Percentiles rank a stretch among this genome's conserved stretches.
phyloP scores from a whole-genome alignment of 495 filamentous ascomycete species.

The Neurospora sp. region DNA sequence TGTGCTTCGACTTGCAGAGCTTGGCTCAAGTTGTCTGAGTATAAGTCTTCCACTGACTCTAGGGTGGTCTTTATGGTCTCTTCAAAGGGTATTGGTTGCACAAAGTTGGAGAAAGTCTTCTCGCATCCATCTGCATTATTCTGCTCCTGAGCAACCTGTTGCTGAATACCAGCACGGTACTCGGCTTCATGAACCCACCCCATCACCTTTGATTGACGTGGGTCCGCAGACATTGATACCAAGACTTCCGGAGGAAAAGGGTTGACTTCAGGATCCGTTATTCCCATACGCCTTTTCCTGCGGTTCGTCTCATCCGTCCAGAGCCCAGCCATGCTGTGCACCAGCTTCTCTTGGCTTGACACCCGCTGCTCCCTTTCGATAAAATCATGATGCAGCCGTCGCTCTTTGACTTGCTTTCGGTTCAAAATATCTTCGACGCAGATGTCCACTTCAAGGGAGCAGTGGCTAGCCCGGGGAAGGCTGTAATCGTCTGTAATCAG shows the following conservation, averaged over 20 bases:
- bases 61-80: constrained; percentile 58
- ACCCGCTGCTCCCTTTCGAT: constrained; percentile 58
- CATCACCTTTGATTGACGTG: constrained; percentile 52
- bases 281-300: constrained; percentile 57
- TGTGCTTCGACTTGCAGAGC: constrained; percentile 30
- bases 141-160: constrained; percentile 53
- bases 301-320: constrained; percentile 87
- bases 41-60: constrained; percentile 81
- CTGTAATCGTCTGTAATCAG: constrained; percentile 49
- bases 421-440: constrained; percentile 85
- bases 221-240: constrained; percentile 75
- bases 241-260: constrained; percentile 72
- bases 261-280: constrained; percentile 50
- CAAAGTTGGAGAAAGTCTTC: constrained; percentile 53
- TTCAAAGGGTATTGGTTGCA: constrained; percentile 41
- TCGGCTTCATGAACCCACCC: constrained; percentile 92
- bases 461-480: constrained; percentile 74
- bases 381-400: constrained; percentile 81
- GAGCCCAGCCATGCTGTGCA: constrained; percentile 86
- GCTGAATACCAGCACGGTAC: constrained; percentile 50
- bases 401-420: constrained; percentile 56
- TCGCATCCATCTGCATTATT: constrained; percentile 33
- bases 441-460: constrained; percentile 79
- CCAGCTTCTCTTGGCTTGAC: constrained; percentile 57
- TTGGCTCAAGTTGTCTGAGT: constrained; percentile 50